Percentiles rank a stretch among this genome's conserved stretches.
These are phyloP conservation scores for Aspergillus sp. DNA, from an alignment of 2,329 filamentous ascomycete genomes.

Conservation along the genomic window DNA sequence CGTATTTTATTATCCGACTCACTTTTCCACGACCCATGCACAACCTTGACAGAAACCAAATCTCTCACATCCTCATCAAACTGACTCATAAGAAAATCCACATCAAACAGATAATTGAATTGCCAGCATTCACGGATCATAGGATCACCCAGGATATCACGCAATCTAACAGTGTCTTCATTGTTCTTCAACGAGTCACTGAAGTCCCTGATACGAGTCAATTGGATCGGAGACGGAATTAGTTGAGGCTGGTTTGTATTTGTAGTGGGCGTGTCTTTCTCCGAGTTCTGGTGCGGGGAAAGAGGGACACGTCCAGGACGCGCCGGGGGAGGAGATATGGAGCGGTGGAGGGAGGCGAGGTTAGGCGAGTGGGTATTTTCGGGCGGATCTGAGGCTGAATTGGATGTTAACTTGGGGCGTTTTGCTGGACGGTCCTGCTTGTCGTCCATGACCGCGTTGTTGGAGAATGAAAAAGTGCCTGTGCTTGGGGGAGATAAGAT, in stretches of 20 bases:
- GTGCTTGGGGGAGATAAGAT: constrained; percentile 1
- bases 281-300: neutral
- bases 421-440: constrained; percentile 13
- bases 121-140: constrained; percentile 65
- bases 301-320: constrained; percentile 3
- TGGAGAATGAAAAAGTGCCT: neutral
- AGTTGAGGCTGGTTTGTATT: neutral
- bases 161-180: constrained; percentile 63
- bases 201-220: constrained; percentile 69
- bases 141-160: constrained; percentile 70
- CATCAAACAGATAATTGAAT: constrained; percentile 56
- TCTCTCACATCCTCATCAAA: constrained; percentile 57
- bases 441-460: constrained; percentile 5
- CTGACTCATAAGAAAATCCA: constrained; percentile 61
- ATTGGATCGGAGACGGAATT: constrained; percentile 65
- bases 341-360: constrained; percentile 30
- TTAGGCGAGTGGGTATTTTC: neutral
- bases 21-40: constrained; percentile 67
- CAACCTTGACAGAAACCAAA: constrained; percentile 56
- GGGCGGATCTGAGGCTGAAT: neutral
- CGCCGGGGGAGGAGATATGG: constrained; percentile 26
- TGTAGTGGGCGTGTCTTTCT: neutral
- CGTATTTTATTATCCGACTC: constrained; percentile 61
- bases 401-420: constrained; percentile 10
- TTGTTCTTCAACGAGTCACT: constrained; percentile 56